phyloP scores from a whole-genome alignment of 2,329 filamentous ascomycete species.

The Sporothrix sp. region DNA sequence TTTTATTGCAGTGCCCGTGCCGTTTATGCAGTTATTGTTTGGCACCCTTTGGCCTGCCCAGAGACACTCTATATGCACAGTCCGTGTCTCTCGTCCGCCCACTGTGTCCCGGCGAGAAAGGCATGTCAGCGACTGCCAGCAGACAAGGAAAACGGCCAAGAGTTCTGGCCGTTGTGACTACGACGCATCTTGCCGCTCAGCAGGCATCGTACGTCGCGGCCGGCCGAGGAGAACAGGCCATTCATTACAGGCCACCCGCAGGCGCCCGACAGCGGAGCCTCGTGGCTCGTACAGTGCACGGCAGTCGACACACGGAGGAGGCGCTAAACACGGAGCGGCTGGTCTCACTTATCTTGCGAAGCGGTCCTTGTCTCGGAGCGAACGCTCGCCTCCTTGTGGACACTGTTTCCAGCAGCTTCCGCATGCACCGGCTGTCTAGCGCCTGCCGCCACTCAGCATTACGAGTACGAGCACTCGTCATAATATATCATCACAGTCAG shows the following conservation, averaged over 20 bases:
- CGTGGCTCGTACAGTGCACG: slow-evolving; percentile 1
- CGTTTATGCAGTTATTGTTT: not conserved
- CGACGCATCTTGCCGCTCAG: no score
- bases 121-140: no score
- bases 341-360: not conserved
- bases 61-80: not conserved
- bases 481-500: not conserved
- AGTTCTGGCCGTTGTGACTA: no score
- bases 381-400: not conserved
- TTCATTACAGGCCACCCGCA: not conserved
- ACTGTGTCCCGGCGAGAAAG: not conserved
- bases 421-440: slow-evolving; percentile 4
- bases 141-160: no score
- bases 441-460: not conserved
- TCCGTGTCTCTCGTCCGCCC: slow-evolving; percentile 1
- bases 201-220: no score
- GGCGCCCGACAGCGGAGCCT: slow-evolving; percentile 9
- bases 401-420: slow-evolving; percentile 10
- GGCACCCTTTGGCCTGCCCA: no score
- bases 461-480: no score
- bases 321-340: slow-evolving; percentile 4
- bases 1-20: no score
- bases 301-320: not conserved
- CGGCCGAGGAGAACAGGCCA: not conserved
- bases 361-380: no score